These are phyloP conservation scores for Galium porrigens DNA, from an alignment of 305 asterid species.

Conservation along the genomic window DNA sequence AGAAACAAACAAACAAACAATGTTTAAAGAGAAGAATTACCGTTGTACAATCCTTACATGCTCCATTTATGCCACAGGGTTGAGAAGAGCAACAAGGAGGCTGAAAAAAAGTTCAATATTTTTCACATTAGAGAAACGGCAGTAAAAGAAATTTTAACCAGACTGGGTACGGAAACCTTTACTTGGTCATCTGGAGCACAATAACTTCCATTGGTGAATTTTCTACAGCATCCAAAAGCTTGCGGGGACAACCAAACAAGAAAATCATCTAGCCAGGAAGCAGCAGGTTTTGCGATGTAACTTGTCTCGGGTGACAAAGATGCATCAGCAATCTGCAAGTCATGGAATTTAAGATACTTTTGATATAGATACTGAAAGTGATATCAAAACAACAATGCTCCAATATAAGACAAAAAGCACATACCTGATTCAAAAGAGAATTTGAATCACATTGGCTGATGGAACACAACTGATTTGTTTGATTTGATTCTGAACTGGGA, in stretches of 20 bases:
- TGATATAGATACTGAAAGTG: not conserved
- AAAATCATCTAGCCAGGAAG: constrained; percentile 98
- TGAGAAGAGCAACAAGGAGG: constrained; percentile 89
- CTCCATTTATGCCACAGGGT: constrained; percentile 47
- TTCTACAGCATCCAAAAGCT: constrained; percentile 95
- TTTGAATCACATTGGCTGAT: constrained; percentile 82
- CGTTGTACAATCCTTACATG: constrained; percentile 90
- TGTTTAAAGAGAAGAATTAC: constrained; percentile 27
- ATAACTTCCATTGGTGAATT: constrained; percentile 69
- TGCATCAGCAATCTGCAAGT: constrained; percentile 73
- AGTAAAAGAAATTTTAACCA: constrained; percentile 5
- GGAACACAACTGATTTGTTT: constrained; percentile 86
- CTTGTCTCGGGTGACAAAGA: constrained; percentile 77
- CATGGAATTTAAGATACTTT: not conserved
- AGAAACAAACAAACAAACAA: not conserved
- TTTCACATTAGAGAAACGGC: constrained; percentile 9
- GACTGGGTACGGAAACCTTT: constrained; percentile 5
- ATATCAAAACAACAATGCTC: not conserved
- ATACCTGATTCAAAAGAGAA: constrained; percentile 90
- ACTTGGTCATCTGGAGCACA: constrained; percentile 98
- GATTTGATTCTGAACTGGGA: constrained; percentile 72
- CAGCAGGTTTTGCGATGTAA: constrained; percentile 96
- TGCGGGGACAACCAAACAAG: constrained; percentile 96
- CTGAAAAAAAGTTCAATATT: constrained; percentile 30
- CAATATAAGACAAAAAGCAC: constrained; percentile 11